Percentiles rank a stretch among this genome's conserved stretches.
These are phyloP conservation scores for Alliaria petiolata DNA, from an alignment of 345 rosid genomes.

Conservation along the genomic window DNA sequence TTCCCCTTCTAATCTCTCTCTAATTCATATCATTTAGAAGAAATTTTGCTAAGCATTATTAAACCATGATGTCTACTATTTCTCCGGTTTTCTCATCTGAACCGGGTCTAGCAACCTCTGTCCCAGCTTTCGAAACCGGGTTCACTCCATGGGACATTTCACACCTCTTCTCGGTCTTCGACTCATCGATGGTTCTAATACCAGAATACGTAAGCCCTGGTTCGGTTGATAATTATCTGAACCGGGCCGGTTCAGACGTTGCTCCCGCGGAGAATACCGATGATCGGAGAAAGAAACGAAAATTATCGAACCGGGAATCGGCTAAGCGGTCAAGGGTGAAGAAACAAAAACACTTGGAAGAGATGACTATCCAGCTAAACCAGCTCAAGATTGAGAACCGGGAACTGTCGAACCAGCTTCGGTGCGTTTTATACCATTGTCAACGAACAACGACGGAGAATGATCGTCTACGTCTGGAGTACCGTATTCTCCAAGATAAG, in stretches of 20 bases:
- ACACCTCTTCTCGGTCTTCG: conserved; percentile 34
- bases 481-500: conserved; percentile 47
- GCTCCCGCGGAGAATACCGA: conserved; percentile 25
- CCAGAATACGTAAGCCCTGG: conserved; percentile 33
- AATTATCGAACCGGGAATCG: conserved; percentile 89
- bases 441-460: conserved; percentile 48
- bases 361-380: conserved; percentile 63
- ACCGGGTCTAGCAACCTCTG: conserved; percentile 29
- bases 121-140: conserved; percentile 42
- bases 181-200: conserved; percentile 44
- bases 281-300: conserved; percentile 63
- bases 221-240: conserved; percentile 9
- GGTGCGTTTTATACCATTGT: conserved; percentile 37
- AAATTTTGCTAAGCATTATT: background rate
- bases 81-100: conserved; percentile 40
- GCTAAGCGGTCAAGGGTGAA: conserved; percentile 87
- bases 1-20: conserved; percentile 51
- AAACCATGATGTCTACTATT: conserved; percentile 49
- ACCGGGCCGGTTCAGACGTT: conserved; percentile 10
- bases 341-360: conserved; percentile 75
- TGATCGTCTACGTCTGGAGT: conserved; percentile 60
- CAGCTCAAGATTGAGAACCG: conserved; percentile 66
- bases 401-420: conserved; percentile 57
- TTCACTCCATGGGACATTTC: conserved; percentile 53
- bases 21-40: conserved; percentile 11